Conservation (phyloP, 164 flowering plant species). For the Vitis rupestris region DNA sequence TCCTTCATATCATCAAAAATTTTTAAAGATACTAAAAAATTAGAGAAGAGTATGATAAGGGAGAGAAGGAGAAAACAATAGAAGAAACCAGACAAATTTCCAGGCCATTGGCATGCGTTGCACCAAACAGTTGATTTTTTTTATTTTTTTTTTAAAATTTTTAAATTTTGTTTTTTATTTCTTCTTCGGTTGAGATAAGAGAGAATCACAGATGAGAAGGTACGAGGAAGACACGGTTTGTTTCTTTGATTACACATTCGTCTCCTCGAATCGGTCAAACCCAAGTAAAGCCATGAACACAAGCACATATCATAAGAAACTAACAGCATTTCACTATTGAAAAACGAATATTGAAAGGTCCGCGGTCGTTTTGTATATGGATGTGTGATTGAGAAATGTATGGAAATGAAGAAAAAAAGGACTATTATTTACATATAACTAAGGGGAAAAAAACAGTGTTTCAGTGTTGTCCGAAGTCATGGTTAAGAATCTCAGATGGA, state of each 20-base stretch:
- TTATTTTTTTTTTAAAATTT: no score
- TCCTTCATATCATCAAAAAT: conserved; percentile 13
- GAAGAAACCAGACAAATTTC: neutral
- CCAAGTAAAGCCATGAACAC: neutral
- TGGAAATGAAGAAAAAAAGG: neutral
- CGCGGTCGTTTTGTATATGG: neutral
- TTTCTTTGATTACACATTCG: neutral
- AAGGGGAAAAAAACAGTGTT: conserved; percentile 5
- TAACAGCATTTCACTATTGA: neutral
- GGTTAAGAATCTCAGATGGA: conserved; percentile 11
- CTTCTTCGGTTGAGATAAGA: neutral
- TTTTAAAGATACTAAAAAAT: neutral
- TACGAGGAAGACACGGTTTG: neutral
- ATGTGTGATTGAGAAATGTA: neutral
- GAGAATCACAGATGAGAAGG: neutral
- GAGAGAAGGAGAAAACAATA: neutral
- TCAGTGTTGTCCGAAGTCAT: conserved; percentile 12
- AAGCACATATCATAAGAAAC: neutral
- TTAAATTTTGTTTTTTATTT: no score
- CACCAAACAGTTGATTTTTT: neutral
- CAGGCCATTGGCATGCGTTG: neutral
- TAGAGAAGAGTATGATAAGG: neutral
- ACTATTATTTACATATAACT: conserved; percentile 29
- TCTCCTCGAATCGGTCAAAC: neutral
- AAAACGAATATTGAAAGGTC: conserved; percentile 3